These are phyloP conservation scores for Coemansia guatemalensis DNA, from an alignment of 192 early-diverging fungal species.

Conservation along the genomic window DNA sequence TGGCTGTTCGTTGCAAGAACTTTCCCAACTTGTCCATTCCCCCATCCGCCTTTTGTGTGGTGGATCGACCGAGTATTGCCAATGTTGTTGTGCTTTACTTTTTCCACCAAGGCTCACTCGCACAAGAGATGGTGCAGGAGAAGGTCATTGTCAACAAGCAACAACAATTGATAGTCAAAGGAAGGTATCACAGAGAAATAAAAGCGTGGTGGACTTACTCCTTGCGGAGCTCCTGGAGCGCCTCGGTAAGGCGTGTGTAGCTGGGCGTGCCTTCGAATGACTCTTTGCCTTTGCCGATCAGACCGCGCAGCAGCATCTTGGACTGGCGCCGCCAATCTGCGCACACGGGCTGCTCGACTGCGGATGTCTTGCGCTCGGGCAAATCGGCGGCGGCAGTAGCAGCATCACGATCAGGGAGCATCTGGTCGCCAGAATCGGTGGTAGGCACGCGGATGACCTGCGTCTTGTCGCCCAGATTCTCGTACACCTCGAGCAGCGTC, in stretches of 20 bases:
- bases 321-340: slow-evolving; percentile 90
- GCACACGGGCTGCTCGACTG: slow-evolving; percentile 60
- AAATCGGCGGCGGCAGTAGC: slow-evolving; percentile 13
- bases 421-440: slow-evolving; percentile 25
- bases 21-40: neutral
- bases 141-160: neutral
- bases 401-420: slow-evolving; percentile 14
- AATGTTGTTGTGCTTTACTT: neutral
- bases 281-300: slow-evolving; percentile 80
- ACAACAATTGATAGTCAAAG: neutral
- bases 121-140: neutral
- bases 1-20: neutral
- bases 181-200: neutral
- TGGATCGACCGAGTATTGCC: neutral
- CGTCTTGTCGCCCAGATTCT: slow-evolving; percentile 64
- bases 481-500: slow-evolving; percentile 77
- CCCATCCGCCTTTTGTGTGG: neutral
- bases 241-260: slow-evolving; percentile 64
- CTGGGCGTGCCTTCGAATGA: slow-evolving; percentile 65
- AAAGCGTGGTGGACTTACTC: neutral
- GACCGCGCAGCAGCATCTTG: slow-evolving; percentile 74
- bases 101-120: slow-evolving; percentile 1
- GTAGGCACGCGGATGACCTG: slow-evolving; percentile 43
- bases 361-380: slow-evolving; percentile 34
- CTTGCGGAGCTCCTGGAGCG: slow-evolving; percentile 59